phyloP scores from a whole-genome alignment of 148 eudicot genomes.

The Nepenthes gracilis region DNA sequence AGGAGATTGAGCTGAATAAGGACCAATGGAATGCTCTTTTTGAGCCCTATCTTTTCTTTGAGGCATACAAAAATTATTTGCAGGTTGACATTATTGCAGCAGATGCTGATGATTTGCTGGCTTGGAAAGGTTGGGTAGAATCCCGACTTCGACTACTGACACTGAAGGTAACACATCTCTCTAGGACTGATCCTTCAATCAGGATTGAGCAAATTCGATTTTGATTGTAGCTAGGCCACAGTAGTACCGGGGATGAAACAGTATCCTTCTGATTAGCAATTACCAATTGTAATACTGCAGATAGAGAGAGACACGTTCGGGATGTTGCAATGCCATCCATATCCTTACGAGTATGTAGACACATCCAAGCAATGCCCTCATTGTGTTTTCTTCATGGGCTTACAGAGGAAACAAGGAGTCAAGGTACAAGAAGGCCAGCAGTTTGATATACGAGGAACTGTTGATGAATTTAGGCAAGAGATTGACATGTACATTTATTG shows the following conservation, averaged over 20 bases:
- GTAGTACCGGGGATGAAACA: not conserved
- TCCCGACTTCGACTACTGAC: slow-evolving; percentile 43
- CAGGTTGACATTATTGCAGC: slow-evolving; percentile 37
- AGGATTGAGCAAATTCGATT: not conserved
- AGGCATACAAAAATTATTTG: slow-evolving; percentile 38
- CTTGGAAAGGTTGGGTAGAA: slow-evolving; percentile 56
- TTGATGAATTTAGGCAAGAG: slow-evolving; percentile 36
- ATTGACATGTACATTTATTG: slow-evolving; percentile 28
- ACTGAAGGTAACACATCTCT: slow-evolving; percentile 22
- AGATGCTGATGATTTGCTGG: slow-evolving; percentile 33
- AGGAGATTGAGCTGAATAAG: slow-evolving; percentile 39
- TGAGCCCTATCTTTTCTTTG: slow-evolving; percentile 38
- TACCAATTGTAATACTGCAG: slow-evolving; percentile 14
- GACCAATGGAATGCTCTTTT: slow-evolving; percentile 29
- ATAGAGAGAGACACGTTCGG: slow-evolving; percentile 47
- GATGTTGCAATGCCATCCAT: slow-evolving; percentile 48
- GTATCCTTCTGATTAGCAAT: not conserved
- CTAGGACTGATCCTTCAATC: not conserved
- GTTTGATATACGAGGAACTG: slow-evolving; percentile 39
- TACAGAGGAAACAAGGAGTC: slow-evolving; percentile 33
- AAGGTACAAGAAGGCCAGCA: slow-evolving; percentile 37
- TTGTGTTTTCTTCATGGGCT: slow-evolving; percentile 44
- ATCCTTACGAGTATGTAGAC: slow-evolving; percentile 28
- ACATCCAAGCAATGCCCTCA: slow-evolving; percentile 24
- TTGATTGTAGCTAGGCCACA: not conserved